Evolutionary conservation across 768 basidiomycete species (phyloP), one percentile per base, ranked within the genome.

Genomic region (Leccinum subgranulosum): DNA sequence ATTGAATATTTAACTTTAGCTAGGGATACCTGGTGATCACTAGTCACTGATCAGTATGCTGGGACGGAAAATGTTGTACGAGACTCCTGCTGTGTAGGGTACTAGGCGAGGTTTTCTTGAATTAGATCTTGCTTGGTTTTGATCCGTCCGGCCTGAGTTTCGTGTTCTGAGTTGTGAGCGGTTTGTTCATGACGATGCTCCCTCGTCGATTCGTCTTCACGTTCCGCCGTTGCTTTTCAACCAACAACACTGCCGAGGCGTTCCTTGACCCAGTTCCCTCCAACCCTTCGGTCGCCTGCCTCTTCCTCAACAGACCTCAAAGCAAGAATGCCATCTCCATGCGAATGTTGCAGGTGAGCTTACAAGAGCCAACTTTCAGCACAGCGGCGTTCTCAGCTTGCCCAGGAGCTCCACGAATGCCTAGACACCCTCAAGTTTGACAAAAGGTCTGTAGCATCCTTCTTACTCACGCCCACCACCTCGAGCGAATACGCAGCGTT

Each of bases 301-400:
- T 95, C 19, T 83, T 84, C n/a, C 82, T 95, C 57, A 90, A 94
- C 67, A 79, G 90, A 58, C 90, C 92, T 8, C 80, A 87, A 63
- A 86, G 83, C 64, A 93, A 86, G 80, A 96, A 96, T 75, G 92
- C 94, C 21, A 90, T 96, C 47, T 94, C 92, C 3, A 74, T 84
- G 59, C 75, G 76, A 34, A 79, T 96, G 60, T 76, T 96, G 31
- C 75, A 82, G 76, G 91, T 90, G 54, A 65, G 62, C 49, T 31
- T 43, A n/a, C 53, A 34, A 29, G 51, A 19, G 7, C 6, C 52
- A 25, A 19, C 56, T 19, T 33, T 25, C 58, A 6, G 43, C 46
- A 29, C 47, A n/a, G 23, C 21, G 19, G 19, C 29, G 4, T 41
- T 33, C 58, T 55, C 58, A 59, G 45, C 41, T 53, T 54, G 53